Evolutionary conservation across 148 eudicot species (phyloP).

Genomic region (Dysphania ambrosioides): DNA sequence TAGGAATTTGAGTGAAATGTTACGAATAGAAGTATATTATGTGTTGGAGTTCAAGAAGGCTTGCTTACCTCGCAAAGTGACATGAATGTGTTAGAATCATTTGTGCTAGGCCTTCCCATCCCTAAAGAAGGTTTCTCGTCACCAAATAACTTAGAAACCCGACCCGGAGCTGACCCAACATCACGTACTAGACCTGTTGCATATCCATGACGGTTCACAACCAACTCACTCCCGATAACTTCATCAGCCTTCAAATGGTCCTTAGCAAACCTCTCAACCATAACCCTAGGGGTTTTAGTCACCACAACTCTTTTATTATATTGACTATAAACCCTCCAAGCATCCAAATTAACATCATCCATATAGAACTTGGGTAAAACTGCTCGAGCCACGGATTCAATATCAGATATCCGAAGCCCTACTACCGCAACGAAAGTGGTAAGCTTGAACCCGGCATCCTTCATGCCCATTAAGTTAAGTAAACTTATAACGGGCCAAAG

Average conservation of each 20-base stretch:
- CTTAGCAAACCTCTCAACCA: slow-evolving; percentile 88
- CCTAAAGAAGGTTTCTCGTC: slow-evolving; percentile 62
- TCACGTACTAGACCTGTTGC: slow-evolving; percentile 61
- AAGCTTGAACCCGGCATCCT: slow-evolving; percentile 42
- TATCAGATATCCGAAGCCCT: slow-evolving; percentile 41
- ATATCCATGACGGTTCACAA: slow-evolving; percentile 53
- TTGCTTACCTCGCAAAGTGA: slow-evolving; percentile 61
- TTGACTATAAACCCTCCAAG: slow-evolving; percentile 60
- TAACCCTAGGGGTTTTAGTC: slow-evolving; percentile 63
- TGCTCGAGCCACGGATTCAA: slow-evolving; percentile 61
- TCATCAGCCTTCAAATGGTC: slow-evolving; percentile 78
- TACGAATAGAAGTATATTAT: no score
- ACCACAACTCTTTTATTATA: slow-evolving; percentile 69
- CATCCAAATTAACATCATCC: slow-evolving; percentile 55
- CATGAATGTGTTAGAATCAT: slow-evolving; percentile 32
- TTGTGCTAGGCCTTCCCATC: slow-evolving; percentile 32
- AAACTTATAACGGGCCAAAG: slow-evolving; percentile 46
- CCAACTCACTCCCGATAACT: slow-evolving; percentile 72
- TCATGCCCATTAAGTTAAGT: slow-evolving; percentile 40
- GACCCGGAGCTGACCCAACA: slow-evolving; percentile 30
- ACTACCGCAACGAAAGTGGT: slow-evolving; percentile 46
- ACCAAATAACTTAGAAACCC: slow-evolving; percentile 42
- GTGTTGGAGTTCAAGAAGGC: no score
- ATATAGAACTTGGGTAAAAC: slow-evolving; percentile 68
- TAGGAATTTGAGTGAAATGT: no score